Evolutionary conservation across 2,329 filamentous ascomycete species (phyloP), one percentile per base, ranked within the genome.

Genomic region (Arthrobotrys musiformis): DNA sequence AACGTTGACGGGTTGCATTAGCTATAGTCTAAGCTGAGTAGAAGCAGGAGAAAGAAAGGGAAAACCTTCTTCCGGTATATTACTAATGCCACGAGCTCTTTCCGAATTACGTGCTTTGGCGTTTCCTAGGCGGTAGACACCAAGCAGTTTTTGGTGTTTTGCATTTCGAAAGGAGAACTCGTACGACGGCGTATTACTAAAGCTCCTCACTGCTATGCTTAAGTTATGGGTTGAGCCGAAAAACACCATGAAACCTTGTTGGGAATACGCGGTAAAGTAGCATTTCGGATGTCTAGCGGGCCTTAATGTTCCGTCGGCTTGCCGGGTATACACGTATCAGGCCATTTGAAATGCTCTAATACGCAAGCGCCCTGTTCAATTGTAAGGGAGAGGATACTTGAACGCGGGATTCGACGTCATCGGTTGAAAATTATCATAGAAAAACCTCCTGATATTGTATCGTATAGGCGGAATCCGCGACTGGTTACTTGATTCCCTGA

Each of bases 81-180:
- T 72, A 72, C 68, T 72, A 72, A 72, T 63, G 6, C 42, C 37
- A 19, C 24, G 54, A 70, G 54, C 54, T 69, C 54, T 56, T n/a
- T 33, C 67, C 33, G 58, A 58, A 33, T 63, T 60, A 61, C 54
- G 54, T 60, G 28, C 40, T 44, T 66, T 40, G n/a, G 58, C 24
- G 42, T 63, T 30, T 37, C 48, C 15, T n/a, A 3, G 4, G n/a
- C 19, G 15, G 28, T 44, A 48, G 30, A 35, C 35, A 42, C 35
- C 30, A 30, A 60, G 54, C 30, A 54, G 22, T 69, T 58, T 54
- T 70, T 62, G 68, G 68, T 64, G 68, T 72, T 72, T 64, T 63
- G 58, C 24, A 19, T 17, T n/a, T n/a, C n/a, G 26, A 24, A 33
- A 60, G 19, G 33, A 54, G n/a, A 56, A 61, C 54, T 69, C 66